Evolutionary conservation across 805 yeast species (phyloP).

Genomic region (Suhomyces sp.): DNA sequence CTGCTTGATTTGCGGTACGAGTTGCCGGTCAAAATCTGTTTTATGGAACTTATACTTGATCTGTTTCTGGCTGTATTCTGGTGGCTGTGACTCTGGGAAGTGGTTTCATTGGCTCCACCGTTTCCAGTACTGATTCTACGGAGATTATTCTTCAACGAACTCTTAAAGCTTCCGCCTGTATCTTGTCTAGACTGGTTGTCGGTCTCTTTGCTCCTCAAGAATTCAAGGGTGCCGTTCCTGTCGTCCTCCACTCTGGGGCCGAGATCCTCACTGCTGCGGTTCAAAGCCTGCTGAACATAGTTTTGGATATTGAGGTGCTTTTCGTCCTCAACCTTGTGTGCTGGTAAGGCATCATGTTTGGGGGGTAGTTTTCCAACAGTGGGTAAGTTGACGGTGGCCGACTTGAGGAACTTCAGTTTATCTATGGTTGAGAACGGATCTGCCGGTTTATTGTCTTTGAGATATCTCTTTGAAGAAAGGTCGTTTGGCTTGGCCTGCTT

Average conservation of each 20-base stretch:
- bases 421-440: constrained; percentile 47
- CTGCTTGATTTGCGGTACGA: constrained; percentile 13
- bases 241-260: constrained; percentile 1
- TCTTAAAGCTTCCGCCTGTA: constrained; percentile 42
- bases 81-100: constrained; percentile 14
- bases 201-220: constrained; percentile 32
- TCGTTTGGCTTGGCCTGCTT: background rate
- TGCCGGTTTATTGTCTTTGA: constrained; percentile 1
- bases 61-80: constrained; percentile 15
- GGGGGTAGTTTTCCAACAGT: constrained; percentile 1
- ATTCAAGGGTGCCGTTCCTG: constrained; percentile 31
- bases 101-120: constrained; percentile 9
- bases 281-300: constrained; percentile 31
- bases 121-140: constrained; percentile 42
- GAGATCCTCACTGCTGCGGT: constrained; percentile 22
- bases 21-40: constrained; percentile 29
- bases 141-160: constrained; percentile 30
- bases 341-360: constrained; percentile 1
- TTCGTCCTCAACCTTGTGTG: constrained; percentile 3
- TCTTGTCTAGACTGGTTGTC: constrained; percentile 23
- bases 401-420: constrained; percentile 28
- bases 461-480: background rate
- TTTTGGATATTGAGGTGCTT: constrained; percentile 20
- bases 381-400: constrained; percentile 7
- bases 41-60: constrained; percentile 28